Percentiles rank a stretch among this genome's conserved stretches.
Evolutionary conservation across 169 alveolate genomes (phyloP).

Genomic region (Hepatocystis sp.): DNA sequence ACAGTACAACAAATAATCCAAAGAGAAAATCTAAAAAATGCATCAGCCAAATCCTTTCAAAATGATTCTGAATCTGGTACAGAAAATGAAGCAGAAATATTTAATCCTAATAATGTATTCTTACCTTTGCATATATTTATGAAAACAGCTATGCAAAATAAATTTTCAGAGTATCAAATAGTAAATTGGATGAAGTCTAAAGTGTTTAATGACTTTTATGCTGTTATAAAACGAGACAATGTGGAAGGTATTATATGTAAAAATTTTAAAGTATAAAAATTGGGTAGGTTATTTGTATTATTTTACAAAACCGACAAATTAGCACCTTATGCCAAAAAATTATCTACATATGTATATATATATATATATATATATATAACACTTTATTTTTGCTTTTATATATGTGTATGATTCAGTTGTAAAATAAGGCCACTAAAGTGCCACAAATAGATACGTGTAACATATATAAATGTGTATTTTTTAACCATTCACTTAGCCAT

Average conservation of each 20-base stretch:
- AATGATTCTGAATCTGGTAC: constrained; percentile 79
- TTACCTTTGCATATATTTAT: constrained; percentile 75
- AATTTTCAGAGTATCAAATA: constrained; percentile 84
- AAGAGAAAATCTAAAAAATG: constrained; percentile 76
- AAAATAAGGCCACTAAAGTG: too few species aligned
- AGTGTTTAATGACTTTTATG: constrained; percentile 81
- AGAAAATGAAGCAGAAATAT: constrained; percentile 67
- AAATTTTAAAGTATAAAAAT: constrained; percentile 42
- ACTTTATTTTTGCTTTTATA: too few species aligned
- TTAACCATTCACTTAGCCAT: too few species aligned
- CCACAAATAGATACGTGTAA: too few species aligned
- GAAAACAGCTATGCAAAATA: constrained; percentile 82
- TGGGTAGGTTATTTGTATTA: background rate
- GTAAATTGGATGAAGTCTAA: constrained; percentile 85
- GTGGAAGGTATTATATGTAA: constrained; percentile 80
- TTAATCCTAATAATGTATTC: constrained; percentile 73
- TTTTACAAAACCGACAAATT: too few species aligned
- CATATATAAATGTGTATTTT: too few species aligned
- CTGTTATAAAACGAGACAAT: constrained; percentile 77
- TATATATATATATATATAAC: too few species aligned
- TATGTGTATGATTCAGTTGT: too few species aligned
- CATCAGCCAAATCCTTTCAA: constrained; percentile 72
- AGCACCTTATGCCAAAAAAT: too few species aligned
- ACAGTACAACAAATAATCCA: constrained; percentile 83
- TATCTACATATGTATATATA: too few species aligned